phyloP scores from a whole-genome alignment of 176 grass and related monocot genomes.

The Carex scoparia region DNA sequence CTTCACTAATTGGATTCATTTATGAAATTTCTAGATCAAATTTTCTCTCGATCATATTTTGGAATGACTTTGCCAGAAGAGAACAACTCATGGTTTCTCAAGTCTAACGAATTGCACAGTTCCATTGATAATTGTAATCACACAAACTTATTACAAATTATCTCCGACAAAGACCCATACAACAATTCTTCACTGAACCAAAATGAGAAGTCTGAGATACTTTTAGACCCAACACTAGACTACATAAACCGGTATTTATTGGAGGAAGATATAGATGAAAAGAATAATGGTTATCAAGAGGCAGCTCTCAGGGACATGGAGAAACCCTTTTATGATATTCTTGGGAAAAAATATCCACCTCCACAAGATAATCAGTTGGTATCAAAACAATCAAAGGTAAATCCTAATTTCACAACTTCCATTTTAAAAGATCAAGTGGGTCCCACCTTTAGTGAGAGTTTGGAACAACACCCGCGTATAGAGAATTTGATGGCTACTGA shows the following conservation, averaged over 20 bases:
- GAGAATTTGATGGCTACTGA: background rate
- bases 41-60: background rate
- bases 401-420: background rate
- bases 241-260: constrained; percentile 35
- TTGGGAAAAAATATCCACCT: constrained; percentile 24
- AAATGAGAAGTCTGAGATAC: background rate
- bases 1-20: background rate
- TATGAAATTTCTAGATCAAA: background rate
- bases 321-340: constrained; percentile 36
- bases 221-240: background rate
- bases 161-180: background rate
- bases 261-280: constrained; percentile 48
- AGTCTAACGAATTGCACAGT: background rate
- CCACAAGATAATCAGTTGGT: background rate
- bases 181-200: background rate
- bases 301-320: constrained; percentile 28
- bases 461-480: too few species aligned
- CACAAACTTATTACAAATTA: background rate
- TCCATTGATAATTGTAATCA: background rate
- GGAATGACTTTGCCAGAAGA: background rate
- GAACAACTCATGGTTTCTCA: background rate
- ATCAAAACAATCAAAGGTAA: background rate
- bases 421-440: background rate
- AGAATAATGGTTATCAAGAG: constrained; percentile 7
- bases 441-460: background rate